phyloP scores from a whole-genome alignment of 2,329 filamentous ascomycete species.

The Rutstroemia sp. region DNA sequence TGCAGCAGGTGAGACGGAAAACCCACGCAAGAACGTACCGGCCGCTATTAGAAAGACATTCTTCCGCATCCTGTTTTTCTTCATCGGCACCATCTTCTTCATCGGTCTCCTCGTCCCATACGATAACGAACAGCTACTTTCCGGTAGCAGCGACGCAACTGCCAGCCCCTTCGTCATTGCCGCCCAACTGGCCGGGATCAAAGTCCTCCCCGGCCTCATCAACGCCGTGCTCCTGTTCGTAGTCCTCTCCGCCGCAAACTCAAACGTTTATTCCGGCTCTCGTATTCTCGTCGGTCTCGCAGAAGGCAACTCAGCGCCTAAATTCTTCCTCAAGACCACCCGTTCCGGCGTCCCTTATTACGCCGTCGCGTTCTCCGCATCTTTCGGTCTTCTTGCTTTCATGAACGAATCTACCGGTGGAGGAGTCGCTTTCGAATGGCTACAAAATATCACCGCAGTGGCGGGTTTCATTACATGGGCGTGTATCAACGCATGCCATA shows the following conservation, averaged over 20 bases:
- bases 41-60: slow-evolving; percentile 59
- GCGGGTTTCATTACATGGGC: slow-evolving; percentile 66
- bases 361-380: slow-evolving; percentile 45
- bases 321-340: slow-evolving; percentile 43
- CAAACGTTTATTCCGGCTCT: slow-evolving; percentile 49
- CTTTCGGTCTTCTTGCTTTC: slow-evolving; percentile 58
- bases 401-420: slow-evolving; percentile 56
- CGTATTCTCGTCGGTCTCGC: slow-evolving; percentile 50
- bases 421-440: slow-evolving; percentile 61
- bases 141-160: slow-evolving; percentile 45
- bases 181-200: slow-evolving; percentile 49
- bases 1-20: slow-evolving; percentile 57
- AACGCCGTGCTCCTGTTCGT: slow-evolving; percentile 55
- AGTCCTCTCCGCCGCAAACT: slow-evolving; percentile 51
- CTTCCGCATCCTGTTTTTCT: slow-evolving; percentile 45
- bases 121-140: slow-evolving; percentile 38
- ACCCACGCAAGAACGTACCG: slow-evolving; percentile 53
- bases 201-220: slow-evolving; percentile 48
- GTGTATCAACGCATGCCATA: slow-evolving; percentile 56
- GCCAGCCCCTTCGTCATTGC: slow-evolving; percentile 52
- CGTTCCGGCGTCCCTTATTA: slow-evolving; percentile 45
- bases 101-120: slow-evolving; percentile 55
- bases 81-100: slow-evolving; percentile 43
- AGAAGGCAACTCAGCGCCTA: slow-evolving; percentile 47
- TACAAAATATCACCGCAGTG: slow-evolving; percentile 63